Conservation (phyloP, 2,329 filamentous ascomycete genomes). For the Blastomyces emzantsi region DNA sequence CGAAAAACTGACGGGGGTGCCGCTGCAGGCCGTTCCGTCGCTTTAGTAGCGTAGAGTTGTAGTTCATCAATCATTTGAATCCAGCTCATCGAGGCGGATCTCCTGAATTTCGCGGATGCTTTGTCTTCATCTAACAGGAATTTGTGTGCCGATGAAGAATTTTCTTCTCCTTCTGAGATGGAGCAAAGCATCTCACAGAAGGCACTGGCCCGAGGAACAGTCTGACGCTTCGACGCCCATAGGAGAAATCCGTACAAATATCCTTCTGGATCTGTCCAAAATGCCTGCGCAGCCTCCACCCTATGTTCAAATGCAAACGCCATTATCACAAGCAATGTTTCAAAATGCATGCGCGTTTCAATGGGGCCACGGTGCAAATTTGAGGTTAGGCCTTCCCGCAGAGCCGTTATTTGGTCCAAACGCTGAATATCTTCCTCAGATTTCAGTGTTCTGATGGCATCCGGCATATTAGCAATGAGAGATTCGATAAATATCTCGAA, state of each 20-base stretch:
- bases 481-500: constrained; percentile 82
- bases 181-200: constrained; percentile 95
- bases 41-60: constrained; percentile 69
- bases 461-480: constrained; percentile 91
- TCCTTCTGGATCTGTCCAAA: constrained; percentile 87
- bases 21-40: constrained; percentile 60
- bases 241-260: constrained; percentile 92
- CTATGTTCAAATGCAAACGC: constrained; percentile 84
- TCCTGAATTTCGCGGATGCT: constrained; percentile 67
- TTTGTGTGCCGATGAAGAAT: constrained; percentile 73
- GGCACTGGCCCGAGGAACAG: constrained; percentile 88
- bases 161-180: constrained; percentile 72
- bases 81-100: constrained; percentile 82
- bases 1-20: constrained; percentile 48
- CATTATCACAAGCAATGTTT: constrained; percentile 85
- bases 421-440: constrained; percentile 79
- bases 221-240: constrained; percentile 92
- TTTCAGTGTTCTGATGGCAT: constrained; percentile 76
- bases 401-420: constrained; percentile 38
- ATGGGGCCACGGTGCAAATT: constrained; percentile 33
- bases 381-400: constrained; percentile 36
- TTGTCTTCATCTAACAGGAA: constrained; percentile 83
- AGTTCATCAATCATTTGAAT: constrained; percentile 86
- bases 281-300: constrained; percentile 72
- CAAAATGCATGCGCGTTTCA: constrained; percentile 54